phyloP scores from a whole-genome alignment of 1,284 basidiomycete species.

The Afroboletus lepidellus region DNA sequence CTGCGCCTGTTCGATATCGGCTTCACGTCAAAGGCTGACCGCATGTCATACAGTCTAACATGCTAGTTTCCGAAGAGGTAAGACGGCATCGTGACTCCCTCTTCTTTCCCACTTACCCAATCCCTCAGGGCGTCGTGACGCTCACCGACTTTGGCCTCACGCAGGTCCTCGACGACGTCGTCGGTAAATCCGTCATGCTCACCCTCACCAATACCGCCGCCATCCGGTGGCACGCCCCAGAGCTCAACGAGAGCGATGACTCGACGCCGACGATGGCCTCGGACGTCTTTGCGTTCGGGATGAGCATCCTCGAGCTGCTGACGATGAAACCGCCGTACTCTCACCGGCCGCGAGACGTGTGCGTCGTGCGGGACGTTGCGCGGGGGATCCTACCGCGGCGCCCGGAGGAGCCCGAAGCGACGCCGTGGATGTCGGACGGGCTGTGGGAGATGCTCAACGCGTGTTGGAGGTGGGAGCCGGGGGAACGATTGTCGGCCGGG shows the following conservation, averaged over 20 bases:
- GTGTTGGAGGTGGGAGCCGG: conserved; percentile 43
- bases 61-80: conserved; percentile 45
- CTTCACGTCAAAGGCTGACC: conserved; percentile 5
- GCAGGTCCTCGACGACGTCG: conserved; percentile 54
- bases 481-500: conserved; percentile 18
- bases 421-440: conserved; percentile 42
- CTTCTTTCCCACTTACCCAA: background rate
- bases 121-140: conserved; percentile 44
- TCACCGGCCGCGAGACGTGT: conserved; percentile 44
- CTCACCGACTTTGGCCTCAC: conserved; percentile 64
- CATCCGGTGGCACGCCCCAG: conserved; percentile 58
- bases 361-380: conserved; percentile 46
- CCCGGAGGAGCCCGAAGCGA: conserved; percentile 34
- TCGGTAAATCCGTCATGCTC: conserved; percentile 42
- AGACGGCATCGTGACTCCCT: conserved; percentile 8
- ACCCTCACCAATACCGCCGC: conserved; percentile 45
- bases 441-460: conserved; percentile 44
- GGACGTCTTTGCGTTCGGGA: conserved; percentile 57
- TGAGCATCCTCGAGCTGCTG: conserved; percentile 55
- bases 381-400: conserved; percentile 39
- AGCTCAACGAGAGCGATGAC: conserved; percentile 45
- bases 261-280: conserved; percentile 41
- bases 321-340: conserved; percentile 50
- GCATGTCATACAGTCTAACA: conserved; percentile 44
- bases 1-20: background rate